phyloP scores from a whole-genome alignment of 257 asterid species.

The Dorcoceras hygrometricum region DNA sequence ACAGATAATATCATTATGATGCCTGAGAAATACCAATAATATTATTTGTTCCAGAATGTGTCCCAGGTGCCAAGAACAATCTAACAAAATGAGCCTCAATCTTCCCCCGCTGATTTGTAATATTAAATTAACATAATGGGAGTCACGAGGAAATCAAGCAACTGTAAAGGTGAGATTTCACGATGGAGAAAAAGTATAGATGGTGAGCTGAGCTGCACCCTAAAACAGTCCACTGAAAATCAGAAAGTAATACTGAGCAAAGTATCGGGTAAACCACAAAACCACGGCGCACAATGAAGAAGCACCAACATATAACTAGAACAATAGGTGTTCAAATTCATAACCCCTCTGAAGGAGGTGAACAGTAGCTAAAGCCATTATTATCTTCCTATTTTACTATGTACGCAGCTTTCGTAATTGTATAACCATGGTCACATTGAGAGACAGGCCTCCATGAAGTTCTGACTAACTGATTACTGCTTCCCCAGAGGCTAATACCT shows the following conservation, averaged over 20 bases:
- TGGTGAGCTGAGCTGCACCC: conserved; percentile 6
- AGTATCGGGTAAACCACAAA: conserved; percentile 3
- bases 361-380: background rate
- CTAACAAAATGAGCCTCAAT: background rate
- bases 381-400: background rate
- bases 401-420: background rate
- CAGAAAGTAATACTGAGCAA: conserved; percentile 9
- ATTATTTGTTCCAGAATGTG: background rate
- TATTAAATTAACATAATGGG: background rate
- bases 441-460: background rate
- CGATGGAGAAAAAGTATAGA: background rate
- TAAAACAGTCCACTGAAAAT: conserved; percentile 15
- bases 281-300: background rate
- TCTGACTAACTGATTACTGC: background rate
- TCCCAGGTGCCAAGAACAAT: conserved; percentile 3
- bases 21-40: background rate
- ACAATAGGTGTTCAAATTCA: background rate
- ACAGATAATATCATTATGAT: background rate
- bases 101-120: background rate
- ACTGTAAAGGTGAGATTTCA: conserved; percentile 3
- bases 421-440: background rate
- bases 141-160: background rate
- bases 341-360: background rate
- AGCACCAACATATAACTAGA: background rate
- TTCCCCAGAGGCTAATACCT: background rate